Base-by-base conservation (phyloP, 805 yeast species). In the Ogataea trehaloabstinens region DNA sequence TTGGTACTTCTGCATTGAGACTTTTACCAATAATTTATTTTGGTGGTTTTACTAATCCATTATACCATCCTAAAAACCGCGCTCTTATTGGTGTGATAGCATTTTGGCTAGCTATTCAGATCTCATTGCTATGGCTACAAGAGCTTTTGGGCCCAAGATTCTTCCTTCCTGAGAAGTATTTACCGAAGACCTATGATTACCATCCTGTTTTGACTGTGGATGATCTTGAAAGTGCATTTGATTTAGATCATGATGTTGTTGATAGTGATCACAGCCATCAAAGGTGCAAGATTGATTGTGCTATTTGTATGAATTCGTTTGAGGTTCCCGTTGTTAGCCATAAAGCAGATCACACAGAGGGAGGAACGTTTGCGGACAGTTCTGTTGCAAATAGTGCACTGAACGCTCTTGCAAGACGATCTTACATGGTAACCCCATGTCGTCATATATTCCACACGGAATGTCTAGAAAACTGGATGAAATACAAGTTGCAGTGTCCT, bases 401-500 rank as follows among this genome's bases (percentile, higher is more conserved):
- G 4, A 53, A 45, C 29, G 29, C 63, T 27, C 41, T 61, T 31
- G 56, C 60, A 33, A 55, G 64, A 45, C 67, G 77, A 48, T 62
- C 67, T 10, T 83, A 81, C 53, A 83, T 85, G 93, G 77, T 88
- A 3, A 87, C 98, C 0, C 97, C 97, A 2, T 90, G 98, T 61
- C 71, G 80, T 29, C 98, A 90, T 59, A 78, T 88, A 7, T 91
- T 89, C 74, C 97, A 90, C 56, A 74, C 87, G 2, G 80, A 76
- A n/a, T 90, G 98, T 64, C 66, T 91, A 46, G 95, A 86, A 56
- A 78, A 75, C 45, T 91, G 97, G 97, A 88, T 91, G 96, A 77
- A 81, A 58, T 85, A 87, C 58, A 86, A 89, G 53, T 63, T 91
- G 35, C 96, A 89, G 55, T 91, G 98, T 63, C 98, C 98, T 1